Evolutionary conservation across 805 yeast species (phyloP), one percentile per base, ranked within the genome.

Genomic region (Candida corydali): DNA sequence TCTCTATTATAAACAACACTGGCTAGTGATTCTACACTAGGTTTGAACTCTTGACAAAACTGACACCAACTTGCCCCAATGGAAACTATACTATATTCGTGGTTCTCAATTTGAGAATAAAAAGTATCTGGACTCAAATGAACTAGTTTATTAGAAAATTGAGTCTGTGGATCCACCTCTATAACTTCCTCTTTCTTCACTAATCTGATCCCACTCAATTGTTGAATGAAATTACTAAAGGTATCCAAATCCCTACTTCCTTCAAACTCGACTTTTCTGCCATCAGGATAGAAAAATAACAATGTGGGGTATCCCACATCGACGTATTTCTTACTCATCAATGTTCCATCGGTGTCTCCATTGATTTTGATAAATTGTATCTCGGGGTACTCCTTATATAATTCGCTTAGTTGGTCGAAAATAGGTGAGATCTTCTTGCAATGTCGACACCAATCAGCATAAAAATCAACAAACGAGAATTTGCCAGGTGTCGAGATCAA

Each of bases 391-490:
- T 46, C 46, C 15, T 47, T 54, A 37, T 59, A 68, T 16, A 48
- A 24, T 1, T 56, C 61, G 1, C 62, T 62, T 9, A 68, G 47
- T 47, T 58, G 49, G 35, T 52, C 65, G 48, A 67, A 69, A 3
- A 66, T 61, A 5, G 86, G 86, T 53, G 64, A 67, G 49, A 81
- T 52, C 25, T 62, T 65, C 52, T 74, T 75, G 52, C 88, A 81
- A 54, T 81, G 86, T 25, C 78, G 62, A 55, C 88, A 81, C 88
- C 88, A 81, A 36, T 75, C 78, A 8, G 88, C 85, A 48, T 73
- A 80, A 46, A 73, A 72, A 52, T 69, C 61, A 46, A 70, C 64
- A 55, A 75, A 52, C 4, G 65, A 57, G 43, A 53, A 65, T 40
- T 64, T 67, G 23, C 75, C 79, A 5, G 82, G 73, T 31, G 77